These are phyloP conservation scores for Sporothrix brunneoviolacea DNA, from an alignment of 2,329 filamentous ascomycete genomes.

Conservation along the genomic window DNA sequence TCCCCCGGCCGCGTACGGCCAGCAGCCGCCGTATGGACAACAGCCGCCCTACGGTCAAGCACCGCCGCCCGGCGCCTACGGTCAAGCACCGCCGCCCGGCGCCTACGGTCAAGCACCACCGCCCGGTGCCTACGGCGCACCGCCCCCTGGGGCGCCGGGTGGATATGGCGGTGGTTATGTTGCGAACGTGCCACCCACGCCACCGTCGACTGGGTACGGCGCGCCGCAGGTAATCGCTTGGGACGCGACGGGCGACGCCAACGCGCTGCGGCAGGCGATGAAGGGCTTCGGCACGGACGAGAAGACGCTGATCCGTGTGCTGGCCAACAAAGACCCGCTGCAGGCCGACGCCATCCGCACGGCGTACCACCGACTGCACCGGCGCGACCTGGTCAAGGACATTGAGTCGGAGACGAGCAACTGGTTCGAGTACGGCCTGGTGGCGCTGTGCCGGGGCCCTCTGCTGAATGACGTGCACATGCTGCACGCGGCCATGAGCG, in stretches of 20 bases:
- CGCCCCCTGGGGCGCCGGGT: conserved; percentile 21
- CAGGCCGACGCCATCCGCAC: conserved; percentile 64
- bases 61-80: conserved; percentile 18
- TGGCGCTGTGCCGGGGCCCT: conserved; percentile 72
- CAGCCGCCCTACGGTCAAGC: conserved; percentile 22
- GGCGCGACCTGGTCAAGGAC: conserved; percentile 65
- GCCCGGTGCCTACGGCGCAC: conserved; percentile 25
- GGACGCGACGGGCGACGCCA: conserved; percentile 63
- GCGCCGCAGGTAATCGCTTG: conserved; percentile 61
- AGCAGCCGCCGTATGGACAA: conserved; percentile 24
- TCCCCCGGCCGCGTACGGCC: conserved; percentile 22
- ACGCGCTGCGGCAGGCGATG: conserved; percentile 73
- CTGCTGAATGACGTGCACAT: conserved; percentile 68
- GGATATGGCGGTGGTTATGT: conserved; percentile 19
- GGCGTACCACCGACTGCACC: conserved; percentile 58
- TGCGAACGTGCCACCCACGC: conserved; percentile 43
- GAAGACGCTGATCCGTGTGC: conserved; percentile 60
- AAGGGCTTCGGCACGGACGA: conserved; percentile 89
- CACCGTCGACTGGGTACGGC: conserved; percentile 68
- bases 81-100: conserved; percentile 24
- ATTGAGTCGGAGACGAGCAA: conserved; percentile 70
- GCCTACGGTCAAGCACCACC: conserved; percentile 27
- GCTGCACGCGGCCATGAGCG: conserved; percentile 65
- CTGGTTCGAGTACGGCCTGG: conserved; percentile 67
- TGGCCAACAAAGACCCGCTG: conserved; percentile 69